phyloP scores from a whole-genome alignment of 2,329 filamentous ascomycete genomes.

The Fusarium lyarnte region DNA sequence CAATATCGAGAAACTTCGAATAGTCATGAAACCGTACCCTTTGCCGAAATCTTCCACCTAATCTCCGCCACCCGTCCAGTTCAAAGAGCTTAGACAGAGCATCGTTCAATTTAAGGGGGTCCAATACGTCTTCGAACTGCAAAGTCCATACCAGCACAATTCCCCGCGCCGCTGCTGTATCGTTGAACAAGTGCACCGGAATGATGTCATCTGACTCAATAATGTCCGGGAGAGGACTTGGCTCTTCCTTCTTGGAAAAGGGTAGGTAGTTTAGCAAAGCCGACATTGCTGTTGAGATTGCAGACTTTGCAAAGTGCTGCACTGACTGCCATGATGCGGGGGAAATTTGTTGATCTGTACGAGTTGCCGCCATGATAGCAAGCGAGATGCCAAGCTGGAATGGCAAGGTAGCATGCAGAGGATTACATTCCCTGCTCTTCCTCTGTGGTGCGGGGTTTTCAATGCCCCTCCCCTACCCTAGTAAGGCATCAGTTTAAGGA shows the following conservation, averaged over 20 bases:
- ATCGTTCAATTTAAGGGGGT: neutral
- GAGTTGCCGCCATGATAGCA: neutral
- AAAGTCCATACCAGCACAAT: conserved; percentile 23
- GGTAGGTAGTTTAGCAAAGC: conserved; percentile 2
- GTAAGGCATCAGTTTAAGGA: neutral
- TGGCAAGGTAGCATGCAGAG: neutral
- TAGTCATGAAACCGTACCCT: neutral
- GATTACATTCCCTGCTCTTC: neutral
- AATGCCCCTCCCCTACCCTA: neutral
- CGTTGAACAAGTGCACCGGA: conserved; percentile 21
- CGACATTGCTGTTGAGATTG: neutral
- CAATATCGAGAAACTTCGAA: fast-evolving
- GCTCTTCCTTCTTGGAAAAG: neutral
- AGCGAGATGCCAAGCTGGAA: neutral
- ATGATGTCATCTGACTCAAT: conserved; percentile 19
- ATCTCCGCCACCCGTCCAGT: conserved; percentile 9
- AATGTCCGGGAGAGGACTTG: neutral
- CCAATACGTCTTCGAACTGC: conserved; percentile 13
- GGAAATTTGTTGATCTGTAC: neutral
- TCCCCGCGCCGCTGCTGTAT: conserved; percentile 8
- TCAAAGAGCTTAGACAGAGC: conserved; percentile 3
- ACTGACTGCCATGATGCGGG: neutral
- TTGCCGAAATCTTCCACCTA: conserved; percentile 17
- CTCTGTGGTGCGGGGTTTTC: neutral
- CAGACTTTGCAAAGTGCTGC: neutral